phyloP scores from a whole-genome alignment of 129 eudicot species.

The Rutidosis leptorrhynchoides region DNA sequence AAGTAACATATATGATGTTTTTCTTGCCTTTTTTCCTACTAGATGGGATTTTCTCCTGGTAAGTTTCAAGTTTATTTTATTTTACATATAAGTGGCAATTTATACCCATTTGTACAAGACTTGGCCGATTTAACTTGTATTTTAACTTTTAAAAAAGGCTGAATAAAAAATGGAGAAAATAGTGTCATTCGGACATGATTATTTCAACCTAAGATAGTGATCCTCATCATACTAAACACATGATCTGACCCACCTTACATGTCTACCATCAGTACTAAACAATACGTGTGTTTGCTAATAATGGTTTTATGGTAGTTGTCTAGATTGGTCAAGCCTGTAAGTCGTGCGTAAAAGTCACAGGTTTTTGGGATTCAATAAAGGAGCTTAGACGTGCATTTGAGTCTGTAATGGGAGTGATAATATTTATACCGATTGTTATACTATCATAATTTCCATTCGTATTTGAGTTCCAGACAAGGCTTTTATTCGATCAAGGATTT shows the following conservation, averaged over 20 bases:
- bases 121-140: not conserved
- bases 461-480: constrained; percentile 83
- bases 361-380: constrained; percentile 88
- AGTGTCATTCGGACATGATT: too few species aligned
- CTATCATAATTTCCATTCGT: constrained; percentile 94
- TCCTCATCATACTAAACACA: too few species aligned
- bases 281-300: constrained; percentile 12
- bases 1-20: constrained; percentile 69
- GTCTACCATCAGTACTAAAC: too few species aligned
- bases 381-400: constrained; percentile 88
- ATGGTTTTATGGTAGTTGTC: constrained; percentile 14
- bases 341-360: constrained; percentile 59
- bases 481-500: constrained; percentile 92
- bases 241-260: too few species aligned
- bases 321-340: constrained; percentile 89
- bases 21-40: constrained; percentile 89
- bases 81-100: not conserved
- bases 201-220: too few species aligned
- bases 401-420: constrained; percentile 68
- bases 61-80: constrained; percentile 27
- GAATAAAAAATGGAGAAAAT: not conserved
- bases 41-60: constrained; percentile 95
- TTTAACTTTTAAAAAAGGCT: not conserved
- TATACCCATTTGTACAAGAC: not conserved
- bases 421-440: constrained; percentile 77